Conservation (phyloP, 495 filamentous ascomycete species). For the Astrothelium subdiscretum region DNA sequence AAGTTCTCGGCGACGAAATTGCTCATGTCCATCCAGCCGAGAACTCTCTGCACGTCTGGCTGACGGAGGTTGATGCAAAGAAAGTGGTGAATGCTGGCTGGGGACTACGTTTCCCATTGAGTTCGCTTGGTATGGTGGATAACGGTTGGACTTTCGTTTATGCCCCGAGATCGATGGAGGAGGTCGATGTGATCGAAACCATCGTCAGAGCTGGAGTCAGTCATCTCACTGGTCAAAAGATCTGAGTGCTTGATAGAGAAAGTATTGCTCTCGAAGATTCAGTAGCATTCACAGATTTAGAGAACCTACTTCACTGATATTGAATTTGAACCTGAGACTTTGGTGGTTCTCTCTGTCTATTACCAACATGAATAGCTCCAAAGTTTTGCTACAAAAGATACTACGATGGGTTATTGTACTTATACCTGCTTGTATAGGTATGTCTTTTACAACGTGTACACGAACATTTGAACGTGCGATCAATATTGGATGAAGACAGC, state of each 20-base stretch:
- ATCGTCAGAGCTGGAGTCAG: slow-evolving; percentile 52
- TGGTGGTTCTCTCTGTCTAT: too few relatives aligned
- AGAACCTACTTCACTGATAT: too few relatives aligned
- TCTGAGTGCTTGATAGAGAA: not conserved
- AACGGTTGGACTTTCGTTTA: slow-evolving; percentile 71
- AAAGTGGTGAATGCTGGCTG: slow-evolving; percentile 68
- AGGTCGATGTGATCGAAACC: slow-evolving; percentile 54
- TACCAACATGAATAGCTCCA: too few relatives aligned
- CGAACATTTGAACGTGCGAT: too few relatives aligned
- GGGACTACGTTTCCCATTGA: slow-evolving; percentile 82
- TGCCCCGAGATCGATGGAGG: slow-evolving; percentile 58
- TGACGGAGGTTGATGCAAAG: slow-evolving; percentile 69
- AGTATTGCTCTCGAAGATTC: not conserved
- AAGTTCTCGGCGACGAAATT: slow-evolving; percentile 47
- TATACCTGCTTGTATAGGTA: too few relatives aligned
- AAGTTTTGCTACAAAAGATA: too few relatives aligned
- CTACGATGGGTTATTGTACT: too few relatives aligned
- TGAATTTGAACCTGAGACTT: too few relatives aligned
- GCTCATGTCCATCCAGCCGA: slow-evolving; percentile 71
- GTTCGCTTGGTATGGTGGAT: slow-evolving; percentile 53
- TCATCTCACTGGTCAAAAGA: not conserved
- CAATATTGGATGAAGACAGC: too few relatives aligned
- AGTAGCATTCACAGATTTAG: too few relatives aligned
- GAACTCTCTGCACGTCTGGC: slow-evolving; percentile 59
- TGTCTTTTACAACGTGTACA: too few relatives aligned